Evolutionary conservation across 306 rosid species (phyloP), one percentile per base, ranked within the genome.

Genomic region (Comarum palustre): DNA sequence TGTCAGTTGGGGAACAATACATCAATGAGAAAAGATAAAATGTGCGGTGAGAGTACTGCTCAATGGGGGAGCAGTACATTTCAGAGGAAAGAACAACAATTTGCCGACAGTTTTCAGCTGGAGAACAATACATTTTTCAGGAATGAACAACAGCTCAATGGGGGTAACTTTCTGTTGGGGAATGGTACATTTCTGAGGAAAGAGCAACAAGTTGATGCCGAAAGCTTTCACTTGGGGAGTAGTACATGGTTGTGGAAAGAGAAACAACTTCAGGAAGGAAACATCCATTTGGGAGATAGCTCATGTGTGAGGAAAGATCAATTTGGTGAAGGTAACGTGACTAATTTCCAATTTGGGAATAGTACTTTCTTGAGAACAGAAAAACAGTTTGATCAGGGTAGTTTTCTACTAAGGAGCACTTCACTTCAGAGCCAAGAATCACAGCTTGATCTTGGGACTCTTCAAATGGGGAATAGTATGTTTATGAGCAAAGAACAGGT

Each of bases 401-500:
- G 8, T 27, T 15, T 31, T 29, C 66, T 16, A 16, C 14, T 15
- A 41, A 11, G 39, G 22, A 31, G 16, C 0, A 31, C 16, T 57
- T 22, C 62, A 57, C 11, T 60, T 29, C 5, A 15, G 22, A 13
- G 22, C n/a, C 2, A 60, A 60, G 66, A 29, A 60, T 41, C 9
- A 27, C 20, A 47, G 75, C 55, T 71, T 62, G 69, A 55, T 72
- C 62, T 29, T 24, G 27, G 43, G 24, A 64, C 9, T 24, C 2
- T 10, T 24, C 38, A 10, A 25, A 19, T 20, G 20, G 76, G 61
- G 2, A 46, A 13, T 3, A 31, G 29, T 4, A 31, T 42, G 58
- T 14, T 29, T 29, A 31, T 71, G 64, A 73, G 62, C 20, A 58
- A 43, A 63, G 59, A 66, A 29, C 69, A 38, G 64, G n/a, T 29